Base-by-base conservation (phyloP, 164 flowering plant species). In the Tetracentron sinense region DNA sequence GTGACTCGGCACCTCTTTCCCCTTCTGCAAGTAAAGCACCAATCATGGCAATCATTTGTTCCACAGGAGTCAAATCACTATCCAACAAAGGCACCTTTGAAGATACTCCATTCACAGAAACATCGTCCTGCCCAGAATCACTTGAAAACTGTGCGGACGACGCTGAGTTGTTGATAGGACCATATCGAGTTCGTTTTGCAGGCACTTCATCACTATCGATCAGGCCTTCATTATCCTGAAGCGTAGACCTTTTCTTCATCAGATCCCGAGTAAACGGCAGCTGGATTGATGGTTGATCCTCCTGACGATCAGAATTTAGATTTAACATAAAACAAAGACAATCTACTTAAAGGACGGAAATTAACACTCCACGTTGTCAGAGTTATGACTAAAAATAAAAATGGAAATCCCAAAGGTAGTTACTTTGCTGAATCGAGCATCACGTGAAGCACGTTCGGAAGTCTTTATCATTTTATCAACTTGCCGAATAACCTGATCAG, bases 1-100 rank as follows among this genome's bases (percentile, higher is more conserved):
- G 84, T 28, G 99, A 92, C 55, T 90, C 85, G 31, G 88, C 96
- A 35, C 97, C 99, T 67, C 94, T 81, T 72, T 95, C 98, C 30
- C 99, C 99, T 82, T 92, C 95, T 28, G 93, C 97, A 60, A 95
- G 75, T 67, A 95, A 76, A 64, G 99, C 99, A 67, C 90, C 96
- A 73, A 95, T 95, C 88, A 95, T 81, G 50, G 91, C 80, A 73
- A 92, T 85, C 96, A 95, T 95, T 78, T 95, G 89, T 66, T 92
- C 96, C 23, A 82, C 90, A 60, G 97, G 97, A 56, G 81, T 85
- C 74, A 88, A 72, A 65, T 75, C 85, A 68, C 69, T 65, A 54
- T 78, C 85, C 69, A 79, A 55, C 47, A 71, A 44, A 56, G 90
- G 77, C 63, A 54, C 71, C 64, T 75, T 81, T 56, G 81, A 54